A percentile compares a stretch with the other conserved stretches of the same genome.
Evolutionary conservation across 345 rosid genomes (phyloP).

Genomic region (Dovyalis caffra): DNA sequence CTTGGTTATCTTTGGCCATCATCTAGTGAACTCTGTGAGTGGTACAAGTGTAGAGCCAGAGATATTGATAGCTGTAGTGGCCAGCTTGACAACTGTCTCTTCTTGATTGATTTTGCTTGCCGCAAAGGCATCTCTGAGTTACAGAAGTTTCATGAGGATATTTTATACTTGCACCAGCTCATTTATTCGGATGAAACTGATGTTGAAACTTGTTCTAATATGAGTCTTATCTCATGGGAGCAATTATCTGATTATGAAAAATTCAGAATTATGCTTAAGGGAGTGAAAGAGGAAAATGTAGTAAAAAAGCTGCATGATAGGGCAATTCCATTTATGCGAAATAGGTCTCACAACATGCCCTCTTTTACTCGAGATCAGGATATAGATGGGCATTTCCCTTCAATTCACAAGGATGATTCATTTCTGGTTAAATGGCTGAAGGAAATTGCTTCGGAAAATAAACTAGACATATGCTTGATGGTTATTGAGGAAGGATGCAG

Average conservation of each 20-base stretch:
- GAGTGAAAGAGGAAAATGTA: constrained; percentile 59
- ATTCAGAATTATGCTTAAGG: constrained; percentile 73
- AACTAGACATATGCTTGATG: constrained; percentile 66
- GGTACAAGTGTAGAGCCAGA: constrained; percentile 89
- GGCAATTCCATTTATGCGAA: constrained; percentile 83
- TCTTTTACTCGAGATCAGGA: constrained; percentile 20
- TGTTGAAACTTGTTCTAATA: constrained; percentile 44
- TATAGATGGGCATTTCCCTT: constrained; percentile 23
- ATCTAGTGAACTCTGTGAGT: constrained; percentile 51
- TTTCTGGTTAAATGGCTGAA: constrained; percentile 87
- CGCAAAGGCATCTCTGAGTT: constrained; percentile 65
- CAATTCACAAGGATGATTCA: constrained; percentile 45
- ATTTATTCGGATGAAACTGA: constrained; percentile 59
- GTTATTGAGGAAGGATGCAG: constrained; percentile 86
- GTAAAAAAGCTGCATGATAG: constrained; percentile 51
- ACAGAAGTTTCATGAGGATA: constrained; percentile 72
- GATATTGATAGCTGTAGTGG: constrained; percentile 86
- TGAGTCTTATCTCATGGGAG: constrained; percentile 82
- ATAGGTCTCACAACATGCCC: constrained; percentile 27
- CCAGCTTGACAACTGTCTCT: constrained; percentile 81
- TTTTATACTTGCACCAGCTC: constrained; percentile 68
- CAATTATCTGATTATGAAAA: constrained; percentile 76
- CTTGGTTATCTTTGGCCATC: constrained; percentile 74
- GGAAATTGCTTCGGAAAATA: constrained; percentile 72
- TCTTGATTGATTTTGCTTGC: constrained; percentile 73